These are phyloP conservation scores for Phytopythium kandeliae DNA, from an alignment of 352 stramenopile species.

Conservation along the genomic window DNA sequence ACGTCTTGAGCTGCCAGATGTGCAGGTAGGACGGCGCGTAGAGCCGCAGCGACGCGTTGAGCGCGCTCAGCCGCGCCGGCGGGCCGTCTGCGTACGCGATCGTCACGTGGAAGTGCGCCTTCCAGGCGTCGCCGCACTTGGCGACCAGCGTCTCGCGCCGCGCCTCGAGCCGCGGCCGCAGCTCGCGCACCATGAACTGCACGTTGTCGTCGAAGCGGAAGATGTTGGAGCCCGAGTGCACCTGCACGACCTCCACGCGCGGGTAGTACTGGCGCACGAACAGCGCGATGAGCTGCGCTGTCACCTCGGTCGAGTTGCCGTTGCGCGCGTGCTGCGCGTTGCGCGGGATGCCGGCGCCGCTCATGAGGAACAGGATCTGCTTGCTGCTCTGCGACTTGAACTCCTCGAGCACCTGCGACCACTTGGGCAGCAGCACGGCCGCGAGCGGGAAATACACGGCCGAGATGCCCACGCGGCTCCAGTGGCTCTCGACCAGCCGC, in stretches of 20 bases:
- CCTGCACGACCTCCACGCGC: conserved; percentile 90
- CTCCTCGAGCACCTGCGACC: conserved; percentile 74
- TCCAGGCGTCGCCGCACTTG: conserved; percentile 89
- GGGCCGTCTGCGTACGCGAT: conserved; percentile 97
- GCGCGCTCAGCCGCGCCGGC: conserved; percentile 92
- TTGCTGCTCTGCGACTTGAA: conserved; percentile 78
- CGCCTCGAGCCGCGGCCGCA: conserved; percentile 92
- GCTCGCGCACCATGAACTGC: conserved; percentile 94
- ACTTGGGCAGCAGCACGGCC: conserved; percentile 92
- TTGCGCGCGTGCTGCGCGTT: conserved; percentile 89
- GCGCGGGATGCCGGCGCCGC: conserved; percentile 92
- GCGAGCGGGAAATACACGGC: conserved; percentile 95
- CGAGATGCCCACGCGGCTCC: conserved; percentile 63
- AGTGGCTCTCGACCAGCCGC: conserved; percentile 57
- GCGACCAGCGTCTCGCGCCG: conserved; percentile 93
- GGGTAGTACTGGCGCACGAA: conserved; percentile 93
- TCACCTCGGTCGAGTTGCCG: conserved; percentile 95
- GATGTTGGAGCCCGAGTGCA: conserved; percentile 96
- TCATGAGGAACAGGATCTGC: conserved; percentile 95
- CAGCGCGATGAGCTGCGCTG: conserved; percentile 88
- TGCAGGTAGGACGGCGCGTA: conserved; percentile 96
- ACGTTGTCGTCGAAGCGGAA: conserved; percentile 96
- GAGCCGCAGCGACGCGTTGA: conserved; percentile 93
- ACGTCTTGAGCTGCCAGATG: conserved; percentile 99
- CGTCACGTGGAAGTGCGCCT: conserved; percentile 93